Percentiles rank a stretch among this genome's conserved stretches.
Evolutionary conservation across 2,329 filamentous ascomycete genomes (phyloP).

Genomic region (Ampelomyces quisqualis): DNA sequence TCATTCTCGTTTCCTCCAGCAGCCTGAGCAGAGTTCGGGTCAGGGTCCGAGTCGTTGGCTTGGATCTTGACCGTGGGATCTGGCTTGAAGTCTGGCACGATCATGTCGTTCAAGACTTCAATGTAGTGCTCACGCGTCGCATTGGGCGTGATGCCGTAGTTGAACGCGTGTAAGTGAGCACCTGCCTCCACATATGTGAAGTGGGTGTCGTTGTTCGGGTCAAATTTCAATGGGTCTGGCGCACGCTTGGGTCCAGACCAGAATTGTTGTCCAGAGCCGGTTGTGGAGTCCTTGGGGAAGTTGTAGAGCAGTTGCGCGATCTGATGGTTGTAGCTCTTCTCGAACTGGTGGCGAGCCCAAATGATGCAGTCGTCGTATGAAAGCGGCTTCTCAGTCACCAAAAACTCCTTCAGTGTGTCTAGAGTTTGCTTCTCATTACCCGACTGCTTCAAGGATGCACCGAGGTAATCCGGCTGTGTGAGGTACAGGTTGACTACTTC

Average conservation of each 20-base stretch:
- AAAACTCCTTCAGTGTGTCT: slow-evolving; percentile 83
- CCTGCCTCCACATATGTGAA: slow-evolving; percentile 84
- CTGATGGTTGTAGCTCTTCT: slow-evolving; percentile 95
- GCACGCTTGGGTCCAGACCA: slow-evolving; percentile 99
- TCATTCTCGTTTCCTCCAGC: slow-evolving; percentile 69
- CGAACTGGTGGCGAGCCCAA: slow-evolving; percentile 91
- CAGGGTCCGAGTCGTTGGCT: slow-evolving; percentile 90
- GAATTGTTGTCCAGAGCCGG: slow-evolving; percentile 85
- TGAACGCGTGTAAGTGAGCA: slow-evolving; percentile 93
- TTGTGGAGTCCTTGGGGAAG: slow-evolving; percentile 91
- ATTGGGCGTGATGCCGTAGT: slow-evolving; percentile 93
- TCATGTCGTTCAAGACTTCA: slow-evolving; percentile 84
- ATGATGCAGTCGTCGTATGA: slow-evolving; percentile 95
- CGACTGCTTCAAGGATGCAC: slow-evolving; percentile 82
- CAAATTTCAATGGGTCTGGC: slow-evolving; percentile 87
- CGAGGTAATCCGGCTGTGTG: slow-evolving; percentile 85
- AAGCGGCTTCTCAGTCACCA: slow-evolving; percentile 87
- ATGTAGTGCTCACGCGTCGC: slow-evolving; percentile 70
- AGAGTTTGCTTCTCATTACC: slow-evolving; percentile 93
- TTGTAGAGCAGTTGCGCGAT: slow-evolving; percentile 95
- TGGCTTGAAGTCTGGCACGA: slow-evolving; percentile 91
- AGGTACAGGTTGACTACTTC: slow-evolving; percentile 95
- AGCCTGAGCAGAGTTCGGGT: slow-evolving; percentile 71
- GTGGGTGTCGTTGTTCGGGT: slow-evolving; percentile 80
- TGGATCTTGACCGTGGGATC: slow-evolving; percentile 94